Evolutionary conservation across 345 rosid species (phyloP), one percentile per base, ranked within the genome.

Genomic region (Aegle marmelos): DNA sequence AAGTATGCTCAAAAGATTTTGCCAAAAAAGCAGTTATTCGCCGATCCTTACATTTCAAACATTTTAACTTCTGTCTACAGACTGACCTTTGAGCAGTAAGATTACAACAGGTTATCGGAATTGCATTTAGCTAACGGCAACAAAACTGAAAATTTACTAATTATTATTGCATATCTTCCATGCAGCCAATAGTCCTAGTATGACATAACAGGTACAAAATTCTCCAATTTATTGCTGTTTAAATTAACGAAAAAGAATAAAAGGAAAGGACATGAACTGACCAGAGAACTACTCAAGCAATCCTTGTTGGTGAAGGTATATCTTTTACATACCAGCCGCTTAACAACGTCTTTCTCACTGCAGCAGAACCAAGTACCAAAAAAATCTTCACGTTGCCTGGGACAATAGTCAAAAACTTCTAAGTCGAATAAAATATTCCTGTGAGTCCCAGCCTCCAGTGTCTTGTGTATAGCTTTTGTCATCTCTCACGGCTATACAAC

Each of bases 311-410:
- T 62, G 63, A 25, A 21, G 60, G 76, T 31, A 33, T 14, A 63
- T 37, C 54, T 28, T 79, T 79, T 67, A 11, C 74, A 31, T 24
- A 73, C 77, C 61, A 31, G n/a, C 58, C 50, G 25, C 25, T 57
- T 68, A 75, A 60, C 54, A 70, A 22, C 13, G 59, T 34, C 53
- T 61, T 41, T 74, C 66, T 63, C 54, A 10, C 36, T 68, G 74
- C 81, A 72, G 63, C 66, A 17, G 66, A 74, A 60, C 81, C 63
- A 24, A 61, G 27, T 34, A 39, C 4, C 17, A 61, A 60, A 50
- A 66, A 78, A 45, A 21, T 82, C 69, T 75, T 79, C 78, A 79
- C 66, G 76, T 65, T 64, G 68, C 79, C 9, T 28, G 8, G 39
- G 25, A 45, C 48, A 45, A 31, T 24, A 16, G 48, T 68, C 67